Conservation (phyloP, 768 basidiomycete species). For the Astraeus odoratus region DNA sequence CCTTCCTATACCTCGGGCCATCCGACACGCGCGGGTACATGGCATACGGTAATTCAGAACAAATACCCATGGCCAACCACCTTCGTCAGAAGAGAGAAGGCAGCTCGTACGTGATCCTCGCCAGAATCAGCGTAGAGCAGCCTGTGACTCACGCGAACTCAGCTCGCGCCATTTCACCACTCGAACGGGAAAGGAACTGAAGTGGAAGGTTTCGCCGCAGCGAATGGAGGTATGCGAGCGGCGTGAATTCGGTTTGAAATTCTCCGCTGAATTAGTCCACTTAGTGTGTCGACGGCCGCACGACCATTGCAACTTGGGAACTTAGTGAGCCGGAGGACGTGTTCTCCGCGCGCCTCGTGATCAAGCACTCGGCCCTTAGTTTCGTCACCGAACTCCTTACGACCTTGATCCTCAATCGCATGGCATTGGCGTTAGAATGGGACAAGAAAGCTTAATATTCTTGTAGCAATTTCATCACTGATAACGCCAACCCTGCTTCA, state of each 20-base stretch:
- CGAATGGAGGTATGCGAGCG: slow-evolving; percentile 59
- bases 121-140: background rate
- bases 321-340: slow-evolving; percentile 48
- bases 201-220: slow-evolving; percentile 61
- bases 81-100: slow-evolving; percentile 51
- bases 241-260: background rate
- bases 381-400: slow-evolving; percentile 74
- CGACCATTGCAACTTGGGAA: slow-evolving; percentile 63
- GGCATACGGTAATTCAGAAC: slow-evolving; percentile 59
- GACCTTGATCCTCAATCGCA: slow-evolving; percentile 66
- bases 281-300: slow-evolving; percentile 61
- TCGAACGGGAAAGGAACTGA: slow-evolving; percentile 62
- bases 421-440: slow-evolving; percentile 60
- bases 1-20: slow-evolving; percentile 74
- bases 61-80: slow-evolving; percentile 50
- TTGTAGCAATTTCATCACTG: slow-evolving; percentile 7
- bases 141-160: background rate
- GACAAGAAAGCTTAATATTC: no score
- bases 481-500: background rate
- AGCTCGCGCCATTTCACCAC: slow-evolving; percentile 74
- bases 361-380: slow-evolving; percentile 50
- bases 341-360: slow-evolving; percentile 51
- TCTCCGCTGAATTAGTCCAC: slow-evolving; percentile 3
- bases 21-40: slow-evolving; percentile 52
- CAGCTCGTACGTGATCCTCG: slow-evolving; percentile 45